phyloP scores from a whole-genome alignment of 345 rosid species.

The Anastatica hierochuntica region DNA sequence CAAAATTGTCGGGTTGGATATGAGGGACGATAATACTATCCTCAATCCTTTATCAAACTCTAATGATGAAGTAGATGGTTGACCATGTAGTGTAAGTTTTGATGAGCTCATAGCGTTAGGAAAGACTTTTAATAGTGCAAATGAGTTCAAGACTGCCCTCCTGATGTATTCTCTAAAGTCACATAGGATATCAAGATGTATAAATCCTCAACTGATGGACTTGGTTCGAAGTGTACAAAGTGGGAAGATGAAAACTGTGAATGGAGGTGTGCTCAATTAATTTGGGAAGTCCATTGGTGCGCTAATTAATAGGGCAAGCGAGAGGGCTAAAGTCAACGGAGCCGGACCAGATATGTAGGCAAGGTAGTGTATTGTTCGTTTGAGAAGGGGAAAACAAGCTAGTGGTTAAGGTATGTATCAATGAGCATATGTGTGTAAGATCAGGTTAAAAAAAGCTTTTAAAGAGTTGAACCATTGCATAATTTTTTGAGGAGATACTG shows the following conservation, averaged over 20 bases:
- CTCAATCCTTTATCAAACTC: no score
- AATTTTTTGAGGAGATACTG: neutral
- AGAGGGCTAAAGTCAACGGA: no score
- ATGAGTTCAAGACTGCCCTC: neutral
- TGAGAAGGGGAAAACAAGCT: neutral
- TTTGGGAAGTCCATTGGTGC: no score
- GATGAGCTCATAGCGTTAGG: neutral
- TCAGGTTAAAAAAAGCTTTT: neutral
- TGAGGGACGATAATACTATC: no score
- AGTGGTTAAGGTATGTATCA: neutral
- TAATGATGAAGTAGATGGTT: no score
- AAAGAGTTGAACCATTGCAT: neutral
- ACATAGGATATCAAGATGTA: neutral
- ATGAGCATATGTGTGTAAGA: neutral
- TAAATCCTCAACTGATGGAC: neutral
- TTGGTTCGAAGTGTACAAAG: neutral
- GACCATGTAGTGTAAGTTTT: no score
- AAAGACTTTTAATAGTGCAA: neutral
- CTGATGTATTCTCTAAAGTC: neutral
- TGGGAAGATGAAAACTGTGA: neutral
- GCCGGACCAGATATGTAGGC: no score
- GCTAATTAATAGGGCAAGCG: no score
- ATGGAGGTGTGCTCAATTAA: no score
- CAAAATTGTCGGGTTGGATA: no score
- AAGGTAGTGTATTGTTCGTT: neutral